Percentiles rank a stretch among this genome's conserved stretches.
phyloP scores from a whole-genome alignment of 1,284 basidiomycete species.

The Boletellus sp. region DNA sequence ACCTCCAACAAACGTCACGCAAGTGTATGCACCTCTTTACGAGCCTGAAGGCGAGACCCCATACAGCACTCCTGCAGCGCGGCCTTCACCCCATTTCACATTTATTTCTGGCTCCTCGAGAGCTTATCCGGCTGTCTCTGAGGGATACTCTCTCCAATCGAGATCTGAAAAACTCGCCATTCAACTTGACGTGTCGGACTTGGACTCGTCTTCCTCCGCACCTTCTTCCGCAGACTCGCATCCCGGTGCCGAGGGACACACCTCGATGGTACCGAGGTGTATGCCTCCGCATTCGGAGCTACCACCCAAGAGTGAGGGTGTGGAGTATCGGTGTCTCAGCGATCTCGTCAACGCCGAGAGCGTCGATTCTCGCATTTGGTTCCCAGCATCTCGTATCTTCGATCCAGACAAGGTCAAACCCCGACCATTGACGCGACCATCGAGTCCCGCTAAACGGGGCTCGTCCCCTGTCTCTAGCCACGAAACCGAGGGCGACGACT shows the following conservation, averaged over 20 bases:
- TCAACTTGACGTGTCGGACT: conserved; percentile 8
- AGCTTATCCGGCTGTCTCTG: conserved; percentile 7
- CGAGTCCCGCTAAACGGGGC: conserved; percentile 19
- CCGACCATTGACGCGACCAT: conserved; percentile 17
- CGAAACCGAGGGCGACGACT: background rate
- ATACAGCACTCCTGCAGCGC: conserved; percentile 2
- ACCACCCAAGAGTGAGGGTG: conserved; percentile 12
- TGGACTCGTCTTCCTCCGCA: conserved; percentile 1
- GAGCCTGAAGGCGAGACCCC: conserved; percentile 12
- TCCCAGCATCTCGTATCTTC: conserved; percentile 25
- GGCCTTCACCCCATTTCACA: conserved; percentile 13
- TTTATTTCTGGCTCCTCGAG: conserved; percentile 17
- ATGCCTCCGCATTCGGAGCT: conserved; percentile 9
- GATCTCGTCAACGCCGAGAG: conserved; percentile 14
- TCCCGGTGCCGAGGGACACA: conserved; percentile 10
- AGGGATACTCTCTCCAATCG: background rate
- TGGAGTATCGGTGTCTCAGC: conserved; percentile 22
- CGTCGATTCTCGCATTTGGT: conserved; percentile 30
- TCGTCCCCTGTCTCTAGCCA: background rate
- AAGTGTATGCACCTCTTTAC: conserved; percentile 17
- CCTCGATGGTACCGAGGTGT: conserved; percentile 4
- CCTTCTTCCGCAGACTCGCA: conserved; percentile 3
- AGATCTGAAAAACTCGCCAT: background rate
- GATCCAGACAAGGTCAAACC: conserved; percentile 28
- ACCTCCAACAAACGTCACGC: conserved; percentile 25